phyloP scores from a whole-genome alignment of 2,329 filamentous ascomycete genomes.

The Dissoconium aciculare region DNA sequence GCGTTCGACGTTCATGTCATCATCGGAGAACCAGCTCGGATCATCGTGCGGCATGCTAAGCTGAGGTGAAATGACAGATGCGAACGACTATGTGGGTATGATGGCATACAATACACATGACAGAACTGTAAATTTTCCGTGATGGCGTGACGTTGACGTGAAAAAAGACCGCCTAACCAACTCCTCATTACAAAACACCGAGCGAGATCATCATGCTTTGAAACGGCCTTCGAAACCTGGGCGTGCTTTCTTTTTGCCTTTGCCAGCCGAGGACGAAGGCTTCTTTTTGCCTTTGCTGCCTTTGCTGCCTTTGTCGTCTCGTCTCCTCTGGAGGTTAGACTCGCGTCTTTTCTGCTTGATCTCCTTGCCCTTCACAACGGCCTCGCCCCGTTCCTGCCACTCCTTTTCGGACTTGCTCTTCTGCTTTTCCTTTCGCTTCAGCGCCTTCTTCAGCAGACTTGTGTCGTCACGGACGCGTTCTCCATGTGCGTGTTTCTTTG shows the following conservation, averaged over 20 bases:
- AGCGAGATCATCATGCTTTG: slow-evolving; percentile 32
- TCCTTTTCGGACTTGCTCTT: slow-evolving; percentile 89
- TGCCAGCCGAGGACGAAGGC: slow-evolving; percentile 28
- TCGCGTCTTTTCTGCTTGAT: slow-evolving; percentile 37
- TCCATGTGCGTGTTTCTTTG: slow-evolving; percentile 74
- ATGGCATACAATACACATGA: too few relatives aligned
- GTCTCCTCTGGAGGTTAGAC: slow-evolving; percentile 49
- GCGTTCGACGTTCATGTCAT: too few relatives aligned
- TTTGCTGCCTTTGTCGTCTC: slow-evolving; percentile 61
- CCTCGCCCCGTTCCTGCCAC: slow-evolving; percentile 42
- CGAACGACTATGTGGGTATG: too few relatives aligned
- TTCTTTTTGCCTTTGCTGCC: slow-evolving; percentile 58
- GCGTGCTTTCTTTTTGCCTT: slow-evolving; percentile 47
- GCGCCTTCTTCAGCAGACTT: slow-evolving; percentile 73
- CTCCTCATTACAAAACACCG: too few relatives aligned
- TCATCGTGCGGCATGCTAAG: too few relatives aligned
- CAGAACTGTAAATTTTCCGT: too few relatives aligned
- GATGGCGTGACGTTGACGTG: too few relatives aligned
- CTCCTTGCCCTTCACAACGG: slow-evolving; percentile 33
- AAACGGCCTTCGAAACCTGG: slow-evolving; percentile 54
- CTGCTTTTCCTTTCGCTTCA: slow-evolving; percentile 78
- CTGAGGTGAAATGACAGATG: too few relatives aligned
- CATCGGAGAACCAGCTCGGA: too few relatives aligned
- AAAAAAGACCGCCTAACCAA: too few relatives aligned
- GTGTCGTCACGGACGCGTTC: slow-evolving; percentile 82